Evolutionary conservation across 768 basidiomycete species (phyloP), one percentile per base, ranked within the genome.

Genomic region (Hortiboletus flavorubellus): DNA sequence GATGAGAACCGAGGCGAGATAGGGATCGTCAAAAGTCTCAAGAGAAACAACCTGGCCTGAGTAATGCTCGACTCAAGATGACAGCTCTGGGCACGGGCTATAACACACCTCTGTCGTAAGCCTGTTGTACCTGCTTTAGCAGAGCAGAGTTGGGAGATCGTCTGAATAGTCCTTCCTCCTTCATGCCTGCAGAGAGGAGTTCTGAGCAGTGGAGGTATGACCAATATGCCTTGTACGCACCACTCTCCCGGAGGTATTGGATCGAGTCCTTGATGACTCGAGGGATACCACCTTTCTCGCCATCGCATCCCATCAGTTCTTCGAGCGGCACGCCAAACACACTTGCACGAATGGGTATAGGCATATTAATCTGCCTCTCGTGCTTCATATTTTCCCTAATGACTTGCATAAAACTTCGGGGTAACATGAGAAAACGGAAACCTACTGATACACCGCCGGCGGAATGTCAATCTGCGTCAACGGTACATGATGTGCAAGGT

Each of bases 401-500:
- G 42, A 52, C 38, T 6, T 21, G 41, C n/a, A 33, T 58, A 4
- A 64, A 44, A 40, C 18, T n/a, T 46, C 30, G 14, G 5, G n/a
- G 26, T 47, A 16, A 30, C 5, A n/a, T 18, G 15, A 46, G 46
- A 52, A 51, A 33, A n/a, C 9, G 14, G 48, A 26, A 41, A 76
- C 87, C 47, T 62, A 93, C 91, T 85, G 81, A 67, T 93, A 92
- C 11, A 91, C 89, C 2, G 86, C 82, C 15, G 91, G 86, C 23
- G 89, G 83, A 40, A 94, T 85, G 67, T 93, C 88, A 37, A 94
- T 91, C 65, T 93, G 91, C 0, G 88, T 89, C n/a, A 94, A 67
- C 4, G 92, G 92, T 6, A 93, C 82, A 65, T 87, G 76, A 49
- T 75, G 75, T 8, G 91, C 91, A 42, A 94, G 79, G 34, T 86